Percentiles rank a stretch among this genome's conserved stretches.
Evolutionary conservation across 352 stramenopile species (phyloP).

Genomic region (Phytophthora lateralis): DNA sequence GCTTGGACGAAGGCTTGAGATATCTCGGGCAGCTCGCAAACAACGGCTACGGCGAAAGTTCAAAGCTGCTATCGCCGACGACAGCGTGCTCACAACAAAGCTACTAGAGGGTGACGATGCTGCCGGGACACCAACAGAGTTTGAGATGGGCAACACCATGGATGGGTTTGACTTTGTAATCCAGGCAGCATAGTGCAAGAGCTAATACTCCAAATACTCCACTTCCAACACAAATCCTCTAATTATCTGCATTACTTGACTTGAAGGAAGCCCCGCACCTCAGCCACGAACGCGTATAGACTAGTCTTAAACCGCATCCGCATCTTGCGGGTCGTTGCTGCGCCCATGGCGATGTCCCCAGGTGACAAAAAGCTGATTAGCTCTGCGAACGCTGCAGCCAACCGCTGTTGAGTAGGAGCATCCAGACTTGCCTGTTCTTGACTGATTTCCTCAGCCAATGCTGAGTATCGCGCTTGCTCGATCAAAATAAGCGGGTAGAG

Average conservation of each 20-base stretch:
- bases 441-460: constrained; percentile 69
- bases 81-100: constrained; percentile 45
- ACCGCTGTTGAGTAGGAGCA: constrained; percentile 47
- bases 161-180: constrained; percentile 45
- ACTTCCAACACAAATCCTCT: constrained; percentile 7
- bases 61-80: constrained; percentile 26
- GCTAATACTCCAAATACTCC: not conserved
- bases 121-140: constrained; percentile 4
- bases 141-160: constrained; percentile 22
- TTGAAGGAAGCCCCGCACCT: constrained; percentile 84
- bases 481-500: constrained; percentile 87
- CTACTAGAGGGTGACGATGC: constrained; percentile 39
- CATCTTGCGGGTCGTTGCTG: constrained; percentile 68
- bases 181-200: constrained; percentile 8
- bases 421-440: constrained; percentile 52
- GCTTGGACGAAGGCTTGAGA: constrained; percentile 44
- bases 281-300: constrained; percentile 79
- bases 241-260: constrained; percentile 58
- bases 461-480: constrained; percentile 71
- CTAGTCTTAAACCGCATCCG: constrained; percentile 82
- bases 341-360: constrained; percentile 64
- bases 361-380: constrained; percentile 73
- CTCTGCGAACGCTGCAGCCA: constrained; percentile 64
- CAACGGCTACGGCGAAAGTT: constrained; percentile 41
- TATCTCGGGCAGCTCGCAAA: constrained; percentile 20